Evolutionary conservation across 352 stramenopile species (phyloP), one percentile per base, ranked within the genome.

Genomic region (Phytopythium helicoides): DNA sequence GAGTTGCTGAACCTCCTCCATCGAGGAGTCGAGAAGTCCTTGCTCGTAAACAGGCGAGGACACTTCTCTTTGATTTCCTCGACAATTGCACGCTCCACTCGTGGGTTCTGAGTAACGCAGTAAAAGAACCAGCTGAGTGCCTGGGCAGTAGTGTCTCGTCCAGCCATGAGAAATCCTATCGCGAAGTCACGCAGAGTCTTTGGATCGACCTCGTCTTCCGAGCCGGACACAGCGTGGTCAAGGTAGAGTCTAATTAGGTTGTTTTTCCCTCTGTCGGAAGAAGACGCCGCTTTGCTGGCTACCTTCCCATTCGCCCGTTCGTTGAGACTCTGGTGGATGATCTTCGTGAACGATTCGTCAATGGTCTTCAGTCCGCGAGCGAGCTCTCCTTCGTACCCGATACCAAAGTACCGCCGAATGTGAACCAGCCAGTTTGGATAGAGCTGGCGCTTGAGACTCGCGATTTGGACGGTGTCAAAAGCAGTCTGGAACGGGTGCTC

Each of bases 81-180:
- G 1, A 71, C 60, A 21, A 91, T 58, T 25, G 74, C 73, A 0
- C 58, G 54, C 39, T 68, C 50, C 1, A 87, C 66, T 16, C 81
- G 48, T 12, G 83, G 85, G 54, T 94, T 65, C 14, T 68, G 73
- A 45, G 72, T 70, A 5, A 96, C 57, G 52, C 76, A 72, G 47
- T 86, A 78, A 22, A 94, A 66, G 7, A 88, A 55, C 87, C 87
- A 96, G 26, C 60, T 72, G 21, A 95, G 46, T 26, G 81, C 82
- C 47, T 48, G 67, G 1, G 83, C 79, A 1, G 87, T 94, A 0
- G 79, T 95, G 50, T 94, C 87, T 26, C 85, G 74, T 4, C 83
- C 87, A 14, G 75, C 86, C 19, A 86, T 49, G 25, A 96, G 56
- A 41, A 95, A 77, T 11, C 70, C 73, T 6, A 94, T 64, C 5